Conservation (phyloP, 148 eudicot genomes). For the Cornus controversa region DNA sequence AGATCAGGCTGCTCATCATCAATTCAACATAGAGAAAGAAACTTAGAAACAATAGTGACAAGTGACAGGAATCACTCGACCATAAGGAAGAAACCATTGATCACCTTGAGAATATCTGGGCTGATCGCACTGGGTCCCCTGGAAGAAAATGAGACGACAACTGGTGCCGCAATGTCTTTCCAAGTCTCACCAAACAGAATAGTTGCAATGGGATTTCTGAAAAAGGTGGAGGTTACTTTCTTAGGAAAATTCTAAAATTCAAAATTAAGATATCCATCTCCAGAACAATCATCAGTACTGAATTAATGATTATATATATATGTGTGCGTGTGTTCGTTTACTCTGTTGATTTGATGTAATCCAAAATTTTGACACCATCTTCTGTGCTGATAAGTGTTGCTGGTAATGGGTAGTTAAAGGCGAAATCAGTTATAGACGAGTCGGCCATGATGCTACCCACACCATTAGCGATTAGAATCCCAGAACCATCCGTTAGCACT, state of each 20-base stretch:
- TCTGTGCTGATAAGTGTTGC: not conserved
- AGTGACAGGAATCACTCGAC: not conserved
- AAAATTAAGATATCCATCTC: not conserved
- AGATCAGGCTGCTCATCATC: constrained; percentile 11
- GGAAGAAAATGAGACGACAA: constrained; percentile 18
- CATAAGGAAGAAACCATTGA: not conserved
- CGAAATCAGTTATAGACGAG: not conserved
- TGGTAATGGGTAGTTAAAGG: constrained; percentile 4
- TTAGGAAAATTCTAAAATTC: not conserved
- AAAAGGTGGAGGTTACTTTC: not conserved
- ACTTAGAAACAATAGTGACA: not conserved
- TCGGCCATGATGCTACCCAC: not conserved
- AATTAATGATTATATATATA: no score
- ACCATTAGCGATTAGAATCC: not conserved
- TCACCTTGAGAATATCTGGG: constrained; percentile 14
- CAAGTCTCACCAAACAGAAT: not conserved
- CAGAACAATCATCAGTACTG: not conserved
- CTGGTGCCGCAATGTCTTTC: not conserved
- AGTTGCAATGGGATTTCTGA: not conserved
- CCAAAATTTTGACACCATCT: not conserved
- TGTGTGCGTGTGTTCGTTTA: not conserved
- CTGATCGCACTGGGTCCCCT: constrained; percentile 12
- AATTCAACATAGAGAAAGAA: not conserved
- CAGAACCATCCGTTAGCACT: not conserved
- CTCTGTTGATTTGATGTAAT: constrained; percentile 7